A percentile compares a stretch with the other conserved stretches of the same genome.
phyloP scores from a whole-genome alignment of 2,329 filamentous ascomycete species.

The Diplocarpon mali region DNA sequence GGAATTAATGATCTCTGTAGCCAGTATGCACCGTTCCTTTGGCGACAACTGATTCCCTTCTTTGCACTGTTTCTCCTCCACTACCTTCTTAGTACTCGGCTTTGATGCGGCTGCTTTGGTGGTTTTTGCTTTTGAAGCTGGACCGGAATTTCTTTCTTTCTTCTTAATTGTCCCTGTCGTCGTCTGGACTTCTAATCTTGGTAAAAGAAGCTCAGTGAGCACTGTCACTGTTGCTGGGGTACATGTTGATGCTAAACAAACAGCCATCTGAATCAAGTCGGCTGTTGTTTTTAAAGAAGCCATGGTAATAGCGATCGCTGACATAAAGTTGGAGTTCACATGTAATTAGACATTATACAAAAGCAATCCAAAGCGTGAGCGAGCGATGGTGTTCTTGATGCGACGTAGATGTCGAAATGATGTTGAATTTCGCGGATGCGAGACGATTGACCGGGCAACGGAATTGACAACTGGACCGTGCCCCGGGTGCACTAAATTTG shows the following conservation, averaged over 20 bases:
- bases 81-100: conserved; percentile 17
- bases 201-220: conserved; percentile 36
- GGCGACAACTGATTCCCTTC: conserved; percentile 33
- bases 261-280: conserved; percentile 36
- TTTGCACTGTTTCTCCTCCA: conserved; percentile 24
- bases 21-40: conserved; percentile 54
- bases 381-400: conserved; percentile 6
- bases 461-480: background rate
- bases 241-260: conserved; percentile 37
- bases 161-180: conserved; percentile 2
- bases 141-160: conserved; percentile 5
- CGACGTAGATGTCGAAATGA: background rate
- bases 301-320: conserved; percentile 28
- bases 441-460: conserved; percentile 4
- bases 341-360: conserved; percentile 27
- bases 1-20: conserved; percentile 62
- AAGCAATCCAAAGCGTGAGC: conserved; percentile 9
- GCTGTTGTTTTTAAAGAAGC: conserved; percentile 31
- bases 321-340: conserved; percentile 16
- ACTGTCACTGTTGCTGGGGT: conserved; percentile 34
- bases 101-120: conserved; percentile 18
- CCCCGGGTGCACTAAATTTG: background rate
- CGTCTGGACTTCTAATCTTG: conserved; percentile 22
- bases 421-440: background rate
- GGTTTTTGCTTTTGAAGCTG: conserved; percentile 12